These are phyloP conservation scores for Rubus idaeus DNA, from an alignment of 306 rosid species.

Conservation along the genomic window DNA sequence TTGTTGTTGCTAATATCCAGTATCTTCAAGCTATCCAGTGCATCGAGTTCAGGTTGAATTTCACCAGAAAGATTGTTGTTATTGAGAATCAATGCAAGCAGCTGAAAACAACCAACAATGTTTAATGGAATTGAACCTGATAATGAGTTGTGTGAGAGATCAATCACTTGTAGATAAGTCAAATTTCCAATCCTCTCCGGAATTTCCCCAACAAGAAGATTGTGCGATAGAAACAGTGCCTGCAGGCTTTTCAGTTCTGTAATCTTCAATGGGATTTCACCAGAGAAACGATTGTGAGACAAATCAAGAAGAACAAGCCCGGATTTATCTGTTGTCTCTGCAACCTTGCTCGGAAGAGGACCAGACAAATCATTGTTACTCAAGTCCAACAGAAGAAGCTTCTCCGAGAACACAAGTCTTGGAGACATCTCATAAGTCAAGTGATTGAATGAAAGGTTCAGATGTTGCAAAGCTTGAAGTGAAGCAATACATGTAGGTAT, in stretches of 20 bases:
- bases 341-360: constrained; percentile 78
- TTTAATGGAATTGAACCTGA: constrained; percentile 89
- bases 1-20: constrained; percentile 89
- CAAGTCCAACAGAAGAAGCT: constrained; percentile 89
- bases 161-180: constrained; percentile 96
- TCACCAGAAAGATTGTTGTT: constrained; percentile 92
- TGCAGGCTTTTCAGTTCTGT: constrained; percentile 94
- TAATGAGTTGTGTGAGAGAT: constrained; percentile 83
- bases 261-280: constrained; percentile 82
- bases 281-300: constrained; percentile 84
- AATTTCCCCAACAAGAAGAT: constrained; percentile 84
- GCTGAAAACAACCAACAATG: constrained; percentile 96
- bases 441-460: constrained; percentile 79
- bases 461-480: constrained; percentile 62
- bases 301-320: constrained; percentile 94
- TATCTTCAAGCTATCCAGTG: constrained; percentile 88
- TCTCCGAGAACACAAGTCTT: constrained; percentile 76
- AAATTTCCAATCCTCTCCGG: constrained; percentile 90
- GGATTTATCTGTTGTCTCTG: constrained; percentile 77
- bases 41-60: constrained; percentile 97
- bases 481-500: constrained; percentile 86
- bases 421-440: constrained; percentile 75
- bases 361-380: constrained; percentile 84
- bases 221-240: constrained; percentile 94
- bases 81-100: constrained; percentile 81